phyloP scores from a whole-genome alignment of 2,329 filamentous ascomycete genomes.

The Didymella glomerata region DNA sequence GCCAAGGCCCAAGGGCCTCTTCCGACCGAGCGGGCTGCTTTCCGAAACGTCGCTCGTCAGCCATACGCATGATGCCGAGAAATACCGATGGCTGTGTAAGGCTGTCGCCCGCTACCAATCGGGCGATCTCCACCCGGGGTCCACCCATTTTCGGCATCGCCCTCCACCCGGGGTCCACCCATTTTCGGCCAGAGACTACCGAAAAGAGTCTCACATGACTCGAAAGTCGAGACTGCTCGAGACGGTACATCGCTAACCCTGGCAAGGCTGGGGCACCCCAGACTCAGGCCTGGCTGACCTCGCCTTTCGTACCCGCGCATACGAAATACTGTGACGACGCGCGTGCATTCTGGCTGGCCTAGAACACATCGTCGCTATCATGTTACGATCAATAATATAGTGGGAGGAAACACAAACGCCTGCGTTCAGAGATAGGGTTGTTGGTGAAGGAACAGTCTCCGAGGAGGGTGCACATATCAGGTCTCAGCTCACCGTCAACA shows the following conservation, averaged over 20 bases:
- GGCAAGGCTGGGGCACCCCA: slow-evolving; percentile 3
- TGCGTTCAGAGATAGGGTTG: background rate
- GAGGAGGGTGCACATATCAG: background rate
- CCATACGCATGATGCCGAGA: slow-evolving; percentile 12
- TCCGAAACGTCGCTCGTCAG: slow-evolving; percentile 5
- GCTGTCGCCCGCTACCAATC: slow-evolving; percentile 3
- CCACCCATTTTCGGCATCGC: background rate
- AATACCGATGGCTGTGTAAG: background rate
- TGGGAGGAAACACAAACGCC: background rate
- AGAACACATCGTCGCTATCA: background rate
- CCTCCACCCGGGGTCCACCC: slow-evolving; percentile 2
- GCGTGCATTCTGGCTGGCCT: background rate
- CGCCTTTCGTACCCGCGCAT: background rate
- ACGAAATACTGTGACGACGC: background rate
- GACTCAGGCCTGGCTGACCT: background rate
- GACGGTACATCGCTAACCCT: background rate
- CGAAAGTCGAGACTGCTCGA: background rate
- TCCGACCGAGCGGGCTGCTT: slow-evolving; percentile 1
- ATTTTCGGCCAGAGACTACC: background rate
- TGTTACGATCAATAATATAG: background rate
- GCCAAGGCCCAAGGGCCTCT: background rate
- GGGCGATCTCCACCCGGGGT: slow-evolving; percentile 10
- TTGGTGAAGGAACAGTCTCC: no score
- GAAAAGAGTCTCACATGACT: slow-evolving; percentile 10
- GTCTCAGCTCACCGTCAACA: background rate